Evolutionary conservation across 768 basidiomycete species (phyloP).

Genomic region (Russula sp.): DNA sequence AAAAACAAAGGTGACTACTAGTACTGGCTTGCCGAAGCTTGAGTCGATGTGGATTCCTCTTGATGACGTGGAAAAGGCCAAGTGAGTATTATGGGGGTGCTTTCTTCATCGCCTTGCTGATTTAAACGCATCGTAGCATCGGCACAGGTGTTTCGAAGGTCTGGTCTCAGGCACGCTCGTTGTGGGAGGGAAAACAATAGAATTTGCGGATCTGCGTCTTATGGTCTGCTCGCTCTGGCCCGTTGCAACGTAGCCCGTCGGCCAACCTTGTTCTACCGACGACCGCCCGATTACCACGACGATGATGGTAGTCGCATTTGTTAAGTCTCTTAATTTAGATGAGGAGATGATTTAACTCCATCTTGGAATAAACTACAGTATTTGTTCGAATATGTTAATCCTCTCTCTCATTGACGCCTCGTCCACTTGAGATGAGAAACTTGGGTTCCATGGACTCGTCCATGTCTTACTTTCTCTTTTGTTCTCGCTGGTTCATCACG

Average conservation of each 20-base stretch:
- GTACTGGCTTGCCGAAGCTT: not conserved
- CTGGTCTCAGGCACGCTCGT: conserved; percentile 55
- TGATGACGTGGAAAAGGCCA: conserved; percentile 18
- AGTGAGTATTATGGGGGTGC: conserved; percentile 6
- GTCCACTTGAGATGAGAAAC: not conserved
- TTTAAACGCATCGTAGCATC: conserved; percentile 45
- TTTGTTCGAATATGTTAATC: too few species aligned
- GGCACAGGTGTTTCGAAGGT: conserved; percentile 74
- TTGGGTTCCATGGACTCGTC: not conserved
- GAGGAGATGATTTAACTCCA: not conserved
- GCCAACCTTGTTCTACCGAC: conserved; percentile 8
- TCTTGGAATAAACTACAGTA: not conserved
- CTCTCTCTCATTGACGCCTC: not conserved
- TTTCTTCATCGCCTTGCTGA: not conserved
- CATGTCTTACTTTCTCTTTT: too few species aligned
- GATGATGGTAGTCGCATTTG: not conserved
- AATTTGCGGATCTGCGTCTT: not conserved
- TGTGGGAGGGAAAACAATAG: conserved; percentile 41
- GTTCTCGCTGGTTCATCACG: too few species aligned
- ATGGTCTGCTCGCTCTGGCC: not conserved
- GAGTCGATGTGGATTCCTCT: conserved; percentile 20
- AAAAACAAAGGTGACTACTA: not conserved
- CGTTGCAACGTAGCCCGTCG: not conserved
- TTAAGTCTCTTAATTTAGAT: not conserved
- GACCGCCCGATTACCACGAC: not conserved